Evolutionary conservation across 2,329 filamentous ascomycete species (phyloP).

Genomic region (Plenodomus tracheiphilus): DNA sequence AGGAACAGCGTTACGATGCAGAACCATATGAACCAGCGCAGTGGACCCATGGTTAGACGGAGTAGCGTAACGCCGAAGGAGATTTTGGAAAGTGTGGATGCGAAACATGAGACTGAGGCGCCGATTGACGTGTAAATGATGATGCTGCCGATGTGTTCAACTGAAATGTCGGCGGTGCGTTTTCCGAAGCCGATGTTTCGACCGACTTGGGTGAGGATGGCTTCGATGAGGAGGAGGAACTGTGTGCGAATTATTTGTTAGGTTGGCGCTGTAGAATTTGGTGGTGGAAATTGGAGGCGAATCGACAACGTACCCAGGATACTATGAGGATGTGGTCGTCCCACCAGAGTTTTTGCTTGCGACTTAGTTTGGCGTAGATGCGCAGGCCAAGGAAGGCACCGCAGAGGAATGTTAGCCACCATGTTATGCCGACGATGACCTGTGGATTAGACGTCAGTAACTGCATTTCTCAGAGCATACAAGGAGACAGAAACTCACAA

Average conservation of each 20-base stretch:
- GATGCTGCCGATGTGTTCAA: conserved; percentile 18
- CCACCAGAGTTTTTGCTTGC: conserved; percentile 33
- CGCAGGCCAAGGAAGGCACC: conserved; percentile 26
- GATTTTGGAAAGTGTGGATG: conserved; percentile 30
- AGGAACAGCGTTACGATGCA: conserved; percentile 28
- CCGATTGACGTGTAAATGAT: conserved; percentile 17
- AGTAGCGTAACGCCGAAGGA: conserved; percentile 35
- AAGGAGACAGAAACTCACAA: neutral
- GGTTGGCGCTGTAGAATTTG: conserved; percentile 1
- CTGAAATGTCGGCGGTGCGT: conserved; percentile 18
- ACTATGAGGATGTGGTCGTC: conserved; percentile 32
- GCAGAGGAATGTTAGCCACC: conserved; percentile 25
- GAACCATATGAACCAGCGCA: conserved; percentile 28
- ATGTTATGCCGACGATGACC: conserved; percentile 28
- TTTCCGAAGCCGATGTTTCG: conserved; percentile 28
- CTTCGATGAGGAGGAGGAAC: conserved; percentile 25
- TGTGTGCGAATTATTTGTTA: conserved; percentile 3
- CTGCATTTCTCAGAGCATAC: too few relatives aligned
- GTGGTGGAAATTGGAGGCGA: neutral
- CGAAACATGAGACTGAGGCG: conserved; percentile 29
- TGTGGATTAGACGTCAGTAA: conserved; percentile 17
- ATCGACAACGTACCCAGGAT: conserved; percentile 25
- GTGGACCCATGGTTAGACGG: conserved; percentile 18
- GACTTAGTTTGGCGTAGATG: conserved; percentile 32
- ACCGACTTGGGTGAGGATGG: conserved; percentile 23